phyloP scores from a whole-genome alignment of 805 yeast species.

The Limtongozyma cylindracea region DNA sequence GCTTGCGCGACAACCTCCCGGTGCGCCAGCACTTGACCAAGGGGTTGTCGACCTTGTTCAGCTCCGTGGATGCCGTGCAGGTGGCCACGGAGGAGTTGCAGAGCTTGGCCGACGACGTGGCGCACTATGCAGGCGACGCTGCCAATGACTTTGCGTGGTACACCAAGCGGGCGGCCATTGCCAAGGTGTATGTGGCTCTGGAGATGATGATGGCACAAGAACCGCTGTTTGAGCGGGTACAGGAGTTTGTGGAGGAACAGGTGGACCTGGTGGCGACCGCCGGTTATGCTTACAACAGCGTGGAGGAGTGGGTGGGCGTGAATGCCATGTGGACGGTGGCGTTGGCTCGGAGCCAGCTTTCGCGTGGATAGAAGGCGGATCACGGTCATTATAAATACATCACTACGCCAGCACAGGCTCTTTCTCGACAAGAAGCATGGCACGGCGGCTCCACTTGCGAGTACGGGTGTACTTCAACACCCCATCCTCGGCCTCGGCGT shows the following conservation, averaged over 20 bases:
- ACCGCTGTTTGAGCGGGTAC: slow-evolving; percentile 21
- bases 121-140: slow-evolving; percentile 53
- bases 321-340: slow-evolving; percentile 39
- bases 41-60: slow-evolving; percentile 38
- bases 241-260: slow-evolving; percentile 34
- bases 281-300: slow-evolving; percentile 34
- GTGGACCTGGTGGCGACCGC: slow-evolving; percentile 22
- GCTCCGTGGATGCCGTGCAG: slow-evolving; percentile 43
- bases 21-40: slow-evolving; percentile 14
- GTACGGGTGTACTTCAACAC: slow-evolving; percentile 23
- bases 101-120: slow-evolving; percentile 59
- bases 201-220: slow-evolving; percentile 72
- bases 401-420: slow-evolving; percentile 1
- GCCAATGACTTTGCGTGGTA: slow-evolving; percentile 84
- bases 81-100: slow-evolving; percentile 34
- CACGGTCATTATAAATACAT: no score
- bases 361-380: slow-evolving; percentile 43
- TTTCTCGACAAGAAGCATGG: slow-evolving; percentile 8
- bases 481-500: slow-evolving; percentile 14
- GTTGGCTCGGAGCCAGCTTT: slow-evolving; percentile 41
- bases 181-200: slow-evolving; percentile 43
- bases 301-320: slow-evolving; percentile 60
- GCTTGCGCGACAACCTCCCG: slow-evolving; percentile 26
- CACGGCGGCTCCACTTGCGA: slow-evolving; percentile 23
- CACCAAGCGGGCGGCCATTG: slow-evolving; percentile 50